These are phyloP conservation scores for Hypoxylon sp. DNA, from an alignment of 2,329 filamentous ascomycete genomes.

Conservation along the genomic window DNA sequence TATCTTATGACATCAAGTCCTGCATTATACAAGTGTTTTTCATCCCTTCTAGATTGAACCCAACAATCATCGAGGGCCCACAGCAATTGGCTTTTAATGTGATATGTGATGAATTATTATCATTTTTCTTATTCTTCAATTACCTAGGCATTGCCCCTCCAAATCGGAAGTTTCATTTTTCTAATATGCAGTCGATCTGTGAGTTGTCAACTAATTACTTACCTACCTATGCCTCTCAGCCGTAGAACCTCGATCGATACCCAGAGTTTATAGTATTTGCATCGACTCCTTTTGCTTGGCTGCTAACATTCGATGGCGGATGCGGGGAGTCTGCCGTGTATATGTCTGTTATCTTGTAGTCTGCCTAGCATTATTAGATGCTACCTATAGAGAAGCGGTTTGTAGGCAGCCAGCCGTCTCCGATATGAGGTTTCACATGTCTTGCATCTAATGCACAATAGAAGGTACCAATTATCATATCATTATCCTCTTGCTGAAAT, in stretches of 20 bases:
- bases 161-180: too few species aligned
- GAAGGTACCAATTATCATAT: too few species aligned
- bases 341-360: slow-evolving; percentile 13
- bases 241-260: slow-evolving; percentile 33
- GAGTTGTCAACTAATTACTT: too few species aligned
- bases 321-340: slow-evolving; percentile 18
- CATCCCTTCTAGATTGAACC: too few species aligned
- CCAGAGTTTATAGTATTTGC: not conserved
- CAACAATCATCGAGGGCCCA: too few species aligned
- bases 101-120: too few species aligned
- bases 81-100: too few species aligned
- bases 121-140: too few species aligned
- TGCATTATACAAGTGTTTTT: too few species aligned
- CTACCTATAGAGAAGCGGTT: slow-evolving; percentile 2
- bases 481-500: slow-evolving; percentile 1
- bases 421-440: slow-evolving; percentile 18
- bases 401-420: slow-evolving; percentile 9
- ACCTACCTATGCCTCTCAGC: not conserved
- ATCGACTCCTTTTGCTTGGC: slow-evolving; percentile 20
- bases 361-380: not conserved
- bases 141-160: too few species aligned
- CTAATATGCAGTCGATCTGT: too few species aligned
- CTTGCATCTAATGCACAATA: not conserved
- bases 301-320: slow-evolving; percentile 4
- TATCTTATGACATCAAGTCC: too few species aligned